These are phyloP conservation scores for Salvia hispanica DNA, from an alignment of 257 asterid genomes.

Conservation along the genomic window DNA sequence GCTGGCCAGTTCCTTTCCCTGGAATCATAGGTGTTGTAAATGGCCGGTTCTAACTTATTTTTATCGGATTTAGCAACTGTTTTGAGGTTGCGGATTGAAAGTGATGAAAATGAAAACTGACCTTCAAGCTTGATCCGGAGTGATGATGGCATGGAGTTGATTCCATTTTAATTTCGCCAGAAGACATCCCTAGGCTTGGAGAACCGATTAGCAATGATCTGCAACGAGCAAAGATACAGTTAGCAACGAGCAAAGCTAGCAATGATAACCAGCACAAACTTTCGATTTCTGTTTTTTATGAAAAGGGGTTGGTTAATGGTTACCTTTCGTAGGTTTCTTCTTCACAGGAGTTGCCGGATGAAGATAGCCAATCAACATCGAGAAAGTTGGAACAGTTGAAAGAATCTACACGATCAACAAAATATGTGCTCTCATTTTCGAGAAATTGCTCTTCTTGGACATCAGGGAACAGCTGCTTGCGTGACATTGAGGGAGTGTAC, in stretches of 20 bases:
- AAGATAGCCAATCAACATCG: conserved; percentile 77
- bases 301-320: conserved; percentile 13
- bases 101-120: conserved; percentile 34
- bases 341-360: conserved; percentile 90
- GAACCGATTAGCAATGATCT: conserved; percentile 65
- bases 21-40: not conserved
- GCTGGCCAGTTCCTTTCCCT: conserved; percentile 52
- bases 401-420: conserved; percentile 51
- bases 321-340: conserved; percentile 84
- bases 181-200: conserved; percentile 46
- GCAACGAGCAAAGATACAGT: conserved; percentile 31
- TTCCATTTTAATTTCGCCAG: conserved; percentile 52
- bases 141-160: conserved; percentile 40
- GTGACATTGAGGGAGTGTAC: conserved; percentile 63
- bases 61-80: too few species aligned
- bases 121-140: conserved; percentile 61
- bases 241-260: not conserved
- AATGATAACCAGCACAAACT: too few species aligned
- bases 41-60: too few species aligned
- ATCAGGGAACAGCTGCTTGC: conserved; percentile 54
- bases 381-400: conserved; percentile 74
- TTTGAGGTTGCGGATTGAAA: too few species aligned
- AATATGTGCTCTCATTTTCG: conserved; percentile 46
- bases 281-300: too few species aligned
- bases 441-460: conserved; percentile 43